Conservation (phyloP, 805 yeast genomes). For the Millerozyma acaciae region DNA sequence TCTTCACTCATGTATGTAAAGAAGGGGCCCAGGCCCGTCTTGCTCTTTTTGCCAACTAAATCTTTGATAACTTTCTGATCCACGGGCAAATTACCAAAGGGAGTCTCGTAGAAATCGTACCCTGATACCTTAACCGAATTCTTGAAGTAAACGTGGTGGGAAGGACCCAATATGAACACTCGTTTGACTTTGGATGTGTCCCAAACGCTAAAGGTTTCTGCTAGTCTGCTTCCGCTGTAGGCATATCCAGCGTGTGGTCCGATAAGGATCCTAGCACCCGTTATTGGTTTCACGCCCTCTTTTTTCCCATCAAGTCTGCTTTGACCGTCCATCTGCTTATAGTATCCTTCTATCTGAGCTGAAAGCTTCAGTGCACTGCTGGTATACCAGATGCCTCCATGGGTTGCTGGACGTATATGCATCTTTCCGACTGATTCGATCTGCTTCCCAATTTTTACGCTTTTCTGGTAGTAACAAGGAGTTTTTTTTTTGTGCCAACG, state of each 20-base stretch:
- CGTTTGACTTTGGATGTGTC: slow-evolving; percentile 56
- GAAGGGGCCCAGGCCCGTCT: slow-evolving; percentile 14
- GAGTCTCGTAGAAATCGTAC: slow-evolving; percentile 66
- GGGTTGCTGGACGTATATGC: slow-evolving; percentile 62
- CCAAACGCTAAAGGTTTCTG: slow-evolving; percentile 70
- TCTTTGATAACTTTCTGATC: slow-evolving; percentile 46
- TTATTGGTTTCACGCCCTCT: slow-evolving; percentile 45
- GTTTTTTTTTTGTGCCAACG: too few relatives aligned
- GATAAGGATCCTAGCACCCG: slow-evolving; percentile 38
- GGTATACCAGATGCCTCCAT: slow-evolving; percentile 90
- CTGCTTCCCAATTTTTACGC: neutral
- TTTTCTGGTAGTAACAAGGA: neutral
- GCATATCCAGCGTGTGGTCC: slow-evolving; percentile 85
- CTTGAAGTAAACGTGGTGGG: slow-evolving; percentile 81
- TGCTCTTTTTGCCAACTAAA: slow-evolving; percentile 20
- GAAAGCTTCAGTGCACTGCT: slow-evolving; percentile 40
- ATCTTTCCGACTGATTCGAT: slow-evolving; percentile 3
- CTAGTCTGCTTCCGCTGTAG: slow-evolving; percentile 75
- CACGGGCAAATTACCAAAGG: slow-evolving; percentile 70
- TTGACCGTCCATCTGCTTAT: slow-evolving; percentile 27
- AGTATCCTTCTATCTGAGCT: slow-evolving; percentile 47
- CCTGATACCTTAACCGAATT: slow-evolving; percentile 53
- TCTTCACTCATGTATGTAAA: slow-evolving; percentile 55
- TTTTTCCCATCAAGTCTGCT: slow-evolving; percentile 1
- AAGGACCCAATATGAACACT: slow-evolving; percentile 84